Percentiles rank a stretch among this genome's conserved stretches.
These are phyloP conservation scores for Zymoseptoria ardabiliae DNA, from an alignment of 2,329 filamentous ascomycete genomes.

Conservation along the genomic window DNA sequence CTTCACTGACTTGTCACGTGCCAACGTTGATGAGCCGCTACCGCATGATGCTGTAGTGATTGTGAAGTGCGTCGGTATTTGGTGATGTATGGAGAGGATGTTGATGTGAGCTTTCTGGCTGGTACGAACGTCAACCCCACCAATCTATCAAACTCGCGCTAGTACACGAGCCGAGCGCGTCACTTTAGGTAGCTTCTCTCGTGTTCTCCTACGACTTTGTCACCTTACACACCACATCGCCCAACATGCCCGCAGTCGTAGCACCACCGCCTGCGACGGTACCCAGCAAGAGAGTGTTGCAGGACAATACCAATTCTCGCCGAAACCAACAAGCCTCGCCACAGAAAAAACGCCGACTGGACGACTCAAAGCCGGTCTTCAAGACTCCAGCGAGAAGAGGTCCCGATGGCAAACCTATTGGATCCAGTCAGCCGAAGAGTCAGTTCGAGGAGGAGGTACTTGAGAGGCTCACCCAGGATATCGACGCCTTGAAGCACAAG, in stretches of 20 bases:
- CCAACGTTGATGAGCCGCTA: background rate
- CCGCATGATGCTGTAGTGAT: background rate
- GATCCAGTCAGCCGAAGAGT: slow-evolving; percentile 77
- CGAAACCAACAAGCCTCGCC: slow-evolving; percentile 43
- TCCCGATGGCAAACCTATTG: slow-evolving; percentile 48
- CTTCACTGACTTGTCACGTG: background rate
- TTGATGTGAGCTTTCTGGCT: background rate
- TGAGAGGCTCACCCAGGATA: slow-evolving; percentile 93
- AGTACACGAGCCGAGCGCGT: background rate
- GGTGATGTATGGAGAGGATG: background rate
- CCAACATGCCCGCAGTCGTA: slow-evolving; percentile 29
- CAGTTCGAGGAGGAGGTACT: slow-evolving; percentile 89
- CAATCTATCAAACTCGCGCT: background rate
- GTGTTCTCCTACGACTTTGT: background rate
- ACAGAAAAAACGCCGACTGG: slow-evolving; percentile 78
- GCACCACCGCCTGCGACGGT: slow-evolving; percentile 25
- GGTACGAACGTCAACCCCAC: background rate
- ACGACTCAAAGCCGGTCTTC: slow-evolving; percentile 52
- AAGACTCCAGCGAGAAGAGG: slow-evolving; percentile 46
- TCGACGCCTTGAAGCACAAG: slow-evolving; percentile 72
- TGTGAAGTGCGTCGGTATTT: background rate
- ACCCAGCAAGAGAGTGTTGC: slow-evolving; percentile 41
- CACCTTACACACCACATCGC: slow-evolving; percentile 3
- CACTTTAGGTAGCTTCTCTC: slow-evolving; percentile 1
- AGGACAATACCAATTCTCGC: slow-evolving; percentile 39